These are phyloP conservation scores for Nephromyces sp. DNA, from an alignment of 169 alveolate genomes.

Conservation along the genomic window DNA sequence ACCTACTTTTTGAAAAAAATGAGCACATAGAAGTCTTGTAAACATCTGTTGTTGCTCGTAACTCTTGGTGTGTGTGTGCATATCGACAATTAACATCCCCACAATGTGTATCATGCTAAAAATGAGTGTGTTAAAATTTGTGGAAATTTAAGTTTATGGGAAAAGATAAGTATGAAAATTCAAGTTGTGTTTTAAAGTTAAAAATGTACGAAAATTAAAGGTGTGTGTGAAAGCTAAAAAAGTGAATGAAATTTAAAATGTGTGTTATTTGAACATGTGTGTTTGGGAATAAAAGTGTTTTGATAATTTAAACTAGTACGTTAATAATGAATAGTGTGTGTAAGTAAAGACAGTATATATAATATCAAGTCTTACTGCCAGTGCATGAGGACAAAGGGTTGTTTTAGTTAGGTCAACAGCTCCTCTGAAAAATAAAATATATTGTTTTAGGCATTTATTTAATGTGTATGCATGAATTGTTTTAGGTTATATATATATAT, in stretches of 20 bases:
- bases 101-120: slow-evolving; percentile 33
- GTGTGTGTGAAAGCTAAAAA: no score
- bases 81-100: slow-evolving; percentile 36
- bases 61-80: slow-evolving; percentile 42
- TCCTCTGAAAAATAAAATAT: slow-evolving; percentile 20
- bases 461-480: no score
- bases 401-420: slow-evolving; percentile 47
- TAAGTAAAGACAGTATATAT: not conserved
- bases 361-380: not conserved
- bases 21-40: slow-evolving; percentile 26
- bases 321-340: not conserved
- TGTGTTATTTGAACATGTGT: no score
- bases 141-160: no score
- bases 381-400: slow-evolving; percentile 37
- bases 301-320: not conserved
- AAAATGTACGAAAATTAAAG: no score
- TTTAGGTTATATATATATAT: no score
- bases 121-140: no score
- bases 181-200: no score
- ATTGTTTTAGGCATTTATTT: no score
- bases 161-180: no score
- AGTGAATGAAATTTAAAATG: no score
- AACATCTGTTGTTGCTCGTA: slow-evolving; percentile 43
- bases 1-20: not conserved
- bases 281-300: no score